Evolutionary conservation across 768 basidiomycete species (phyloP), one percentile per base, ranked within the genome.

Genomic region (Podaxis sp.): DNA sequence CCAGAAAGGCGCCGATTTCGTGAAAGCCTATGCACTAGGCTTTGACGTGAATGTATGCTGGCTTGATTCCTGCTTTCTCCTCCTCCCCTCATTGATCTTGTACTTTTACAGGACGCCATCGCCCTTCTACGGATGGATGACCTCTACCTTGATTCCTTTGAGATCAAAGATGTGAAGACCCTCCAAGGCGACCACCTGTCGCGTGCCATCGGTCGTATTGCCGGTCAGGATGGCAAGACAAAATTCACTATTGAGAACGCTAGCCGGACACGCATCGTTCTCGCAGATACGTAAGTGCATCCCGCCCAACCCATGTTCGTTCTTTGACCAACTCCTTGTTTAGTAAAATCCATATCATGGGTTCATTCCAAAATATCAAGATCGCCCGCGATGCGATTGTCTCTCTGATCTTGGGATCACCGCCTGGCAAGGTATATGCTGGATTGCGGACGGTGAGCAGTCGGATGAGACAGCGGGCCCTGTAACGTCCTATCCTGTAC

Each of bases 201-300:
- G n/a, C 91, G 97, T 66, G 97, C 97, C 9, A 98, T 99, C 64
- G 97, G 94, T 67, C 96, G 97, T 67, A 98, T 99, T 72, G 97
- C 97, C 11, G 97, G 97, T 4, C 95, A 99, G 72, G 95, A 97
- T 65, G 97, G 97, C 49, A 98, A 98, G 79, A 98, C 96, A 11
- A 96, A 97, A 73, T 98, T 98, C 74, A 95, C 96, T 1, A 98
- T 99, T 59, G 97, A 99, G 79, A 99, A 98, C 69, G 85, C 95
- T 2, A 96, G 90, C 67, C 85, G 96, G 61, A 99, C 97, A 27
- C 90, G 97, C n/a, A 98, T 99, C 61, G 93, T 99, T 51, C 86
- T 99, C 46, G 97, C 97, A 11, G 97, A 99, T 72, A 95, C 94
- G 96, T 96, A 70, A 59, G 91, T 85, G 13, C 15, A 25, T 59